Evolutionary conservation across 2,329 filamentous ascomycete genomes (phyloP), one percentile per base, ranked within the genome.

Genomic region (Dissoconium aciculare): DNA sequence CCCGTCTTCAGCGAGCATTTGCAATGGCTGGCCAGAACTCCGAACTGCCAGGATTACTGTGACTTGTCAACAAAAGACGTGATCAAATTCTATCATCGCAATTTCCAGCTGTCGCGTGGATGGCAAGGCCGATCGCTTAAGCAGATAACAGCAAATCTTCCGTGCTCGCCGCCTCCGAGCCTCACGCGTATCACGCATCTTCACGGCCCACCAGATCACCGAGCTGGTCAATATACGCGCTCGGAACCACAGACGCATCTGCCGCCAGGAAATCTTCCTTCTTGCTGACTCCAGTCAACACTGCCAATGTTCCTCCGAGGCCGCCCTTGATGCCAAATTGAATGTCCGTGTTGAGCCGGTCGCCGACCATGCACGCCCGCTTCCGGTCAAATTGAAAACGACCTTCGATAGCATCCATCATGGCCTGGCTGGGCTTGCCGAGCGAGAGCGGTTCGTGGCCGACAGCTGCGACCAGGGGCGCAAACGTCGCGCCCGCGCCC

Each of bases 331-430:
- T 69, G 3, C 89, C 89, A 53, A 98, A 98, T 53, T 80, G 75
- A 53, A 98, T 95, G 57, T 98, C 89, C 0, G 89, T 98, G 54
- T 95, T 81, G 40, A 93, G 63, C 16, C 89, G 69, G 55, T 98
- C 89, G 5, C 89, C 89, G 26, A 98, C 71, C 89, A 98, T 98
- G 58, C 89, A 95, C 1, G 89, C 81, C 44, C 74, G 74, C 37
- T 67, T 71, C 21, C 85, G 71, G 54, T 95, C 76, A 32, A 98
- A 78, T 43, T 79, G 68, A 56, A 95, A 94, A 57, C 92, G 93
- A 35, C 87, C 87, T 63, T 95, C 87, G 34, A 98, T 79, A 3
- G 89, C 84, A 55, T 95, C 87, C 87, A 98, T 93, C 89, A 98
- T 98, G 3, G 87, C 87, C 62, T 93, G 84, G 53, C 83, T 93